phyloP scores from a whole-genome alignment of 192 early-diverging fungal species.

The Diversispora epigaea region DNA sequence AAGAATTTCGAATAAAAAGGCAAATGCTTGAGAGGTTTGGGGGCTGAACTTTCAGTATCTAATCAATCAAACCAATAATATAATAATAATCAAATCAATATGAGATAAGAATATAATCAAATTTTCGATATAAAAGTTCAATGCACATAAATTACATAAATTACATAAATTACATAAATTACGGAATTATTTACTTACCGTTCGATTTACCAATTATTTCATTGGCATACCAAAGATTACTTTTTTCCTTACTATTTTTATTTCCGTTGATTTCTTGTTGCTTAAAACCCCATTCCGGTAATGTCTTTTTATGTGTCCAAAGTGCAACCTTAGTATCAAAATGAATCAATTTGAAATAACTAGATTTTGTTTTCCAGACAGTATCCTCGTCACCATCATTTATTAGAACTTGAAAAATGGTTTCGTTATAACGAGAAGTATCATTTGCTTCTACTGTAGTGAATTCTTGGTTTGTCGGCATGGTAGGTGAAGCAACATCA shows the following conservation, averaged over 20 bases:
- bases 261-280: constrained; percentile 94
- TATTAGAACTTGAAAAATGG: constrained; percentile 59
- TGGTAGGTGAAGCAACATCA: constrained; percentile 62
- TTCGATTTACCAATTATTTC: constrained; percentile 68
- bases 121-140: background rate
- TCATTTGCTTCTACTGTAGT: constrained; percentile 60
- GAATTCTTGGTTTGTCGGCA: constrained; percentile 66
- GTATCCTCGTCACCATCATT: constrained; percentile 53
- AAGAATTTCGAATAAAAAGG: constrained; percentile 79
- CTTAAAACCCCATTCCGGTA: constrained; percentile 88
- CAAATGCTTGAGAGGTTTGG: constrained; percentile 51
- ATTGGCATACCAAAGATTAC: constrained; percentile 78
- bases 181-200: constrained; percentile 43
- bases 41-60: constrained; percentile 48
- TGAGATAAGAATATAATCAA: too few species aligned
- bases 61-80: too few species aligned
- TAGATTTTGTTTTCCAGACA: constrained; percentile 59
- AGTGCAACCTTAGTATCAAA: constrained; percentile 75
- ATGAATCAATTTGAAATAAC: constrained; percentile 73
- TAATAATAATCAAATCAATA: too few species aligned
- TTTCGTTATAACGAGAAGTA: constrained; percentile 58
- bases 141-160: background rate
- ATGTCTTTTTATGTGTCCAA: constrained; percentile 61
- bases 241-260: constrained; percentile 72
- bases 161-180: constrained; percentile 38